Percentiles rank a stretch among this genome's conserved stretches.
Conservation (phyloP, 192 early-diverging fungal genomes). For the Coemansia sp. region DNA sequence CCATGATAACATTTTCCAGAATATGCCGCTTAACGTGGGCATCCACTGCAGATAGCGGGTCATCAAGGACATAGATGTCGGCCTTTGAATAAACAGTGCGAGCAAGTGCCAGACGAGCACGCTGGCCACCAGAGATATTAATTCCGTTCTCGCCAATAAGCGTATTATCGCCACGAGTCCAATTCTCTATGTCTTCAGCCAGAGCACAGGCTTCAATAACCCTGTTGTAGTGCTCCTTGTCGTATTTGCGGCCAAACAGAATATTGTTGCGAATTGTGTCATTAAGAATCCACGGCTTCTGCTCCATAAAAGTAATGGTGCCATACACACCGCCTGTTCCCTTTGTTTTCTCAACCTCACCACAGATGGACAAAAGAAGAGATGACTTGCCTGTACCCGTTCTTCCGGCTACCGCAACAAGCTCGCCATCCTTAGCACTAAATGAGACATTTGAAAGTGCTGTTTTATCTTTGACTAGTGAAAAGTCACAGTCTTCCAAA, state of each 20-base stretch:
- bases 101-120: slow-evolving; percentile 2
- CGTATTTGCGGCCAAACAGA: slow-evolving; percentile 29
- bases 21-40: slow-evolving; percentile 61
- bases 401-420: slow-evolving; percentile 75
- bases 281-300: slow-evolving; percentile 50
- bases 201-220: slow-evolving; percentile 24
- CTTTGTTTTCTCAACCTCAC: slow-evolving; percentile 74
- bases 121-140: neutral
- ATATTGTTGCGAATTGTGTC: slow-evolving; percentile 51
- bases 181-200: neutral
- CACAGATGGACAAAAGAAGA: slow-evolving; percentile 65
- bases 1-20: slow-evolving; percentile 48
- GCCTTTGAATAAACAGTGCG: slow-evolving; percentile 29
- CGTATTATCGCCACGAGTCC: neutral
- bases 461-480: neutral
- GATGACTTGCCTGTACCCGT: slow-evolving; percentile 73
- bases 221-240: slow-evolving; percentile 12
- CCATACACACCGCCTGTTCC: slow-evolving; percentile 43
- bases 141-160: slow-evolving; percentile 20
- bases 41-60: slow-evolving; percentile 70
- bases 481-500: slow-evolving; percentile 20
- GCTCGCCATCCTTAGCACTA: slow-evolving; percentile 61
- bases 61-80: slow-evolving; percentile 69
- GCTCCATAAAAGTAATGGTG: slow-evolving; percentile 35
- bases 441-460: slow-evolving; percentile 25